phyloP scores from a whole-genome alignment of 2,329 filamentous ascomycete genomes.

The Exserohilum rostratum region DNA sequence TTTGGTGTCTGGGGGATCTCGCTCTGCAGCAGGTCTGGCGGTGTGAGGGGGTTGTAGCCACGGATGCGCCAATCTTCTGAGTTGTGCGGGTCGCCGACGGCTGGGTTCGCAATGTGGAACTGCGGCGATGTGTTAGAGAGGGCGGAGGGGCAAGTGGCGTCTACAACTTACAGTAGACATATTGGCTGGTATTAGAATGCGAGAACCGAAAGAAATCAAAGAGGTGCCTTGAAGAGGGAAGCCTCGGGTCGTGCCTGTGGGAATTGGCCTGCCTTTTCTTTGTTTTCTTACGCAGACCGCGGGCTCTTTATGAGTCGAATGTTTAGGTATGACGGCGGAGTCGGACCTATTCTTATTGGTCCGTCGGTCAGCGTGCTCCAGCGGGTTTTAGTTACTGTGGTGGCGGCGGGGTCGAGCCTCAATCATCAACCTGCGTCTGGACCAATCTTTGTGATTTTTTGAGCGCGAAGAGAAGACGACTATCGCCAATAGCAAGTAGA shows the following conservation, averaged over 20 bases:
- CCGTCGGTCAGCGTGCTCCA: constrained; percentile 8
- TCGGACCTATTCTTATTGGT: constrained; percentile 37
- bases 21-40: constrained; percentile 92
- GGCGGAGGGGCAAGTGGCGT: constrained; percentile 1
- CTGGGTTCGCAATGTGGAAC: constrained; percentile 59
- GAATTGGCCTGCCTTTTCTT: not conserved
- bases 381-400: constrained; percentile 16
- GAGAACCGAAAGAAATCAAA: not conserved
- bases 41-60: constrained; percentile 90
- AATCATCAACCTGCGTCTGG: not conserved
- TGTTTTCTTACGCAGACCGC: constrained; percentile 16
- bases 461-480: too few relatives aligned
- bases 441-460: too few relatives aligned
- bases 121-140: constrained; percentile 25
- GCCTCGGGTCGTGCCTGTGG: not conserved
- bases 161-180: constrained; percentile 36
- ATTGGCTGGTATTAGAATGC: constrained; percentile 1
- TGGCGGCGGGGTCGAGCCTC: constrained; percentile 4
- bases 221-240: not conserved
- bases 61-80: constrained; percentile 64
- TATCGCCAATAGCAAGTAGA: too few relatives aligned
- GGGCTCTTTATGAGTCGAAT: constrained; percentile 37
- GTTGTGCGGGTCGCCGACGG: constrained; percentile 56
- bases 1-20: constrained; percentile 71
- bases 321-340: constrained; percentile 26